Evolutionary conservation across 2,329 filamentous ascomycete species (phyloP), one percentile per base, ranked within the genome.

Genomic region (Fusarium sp.): DNA sequence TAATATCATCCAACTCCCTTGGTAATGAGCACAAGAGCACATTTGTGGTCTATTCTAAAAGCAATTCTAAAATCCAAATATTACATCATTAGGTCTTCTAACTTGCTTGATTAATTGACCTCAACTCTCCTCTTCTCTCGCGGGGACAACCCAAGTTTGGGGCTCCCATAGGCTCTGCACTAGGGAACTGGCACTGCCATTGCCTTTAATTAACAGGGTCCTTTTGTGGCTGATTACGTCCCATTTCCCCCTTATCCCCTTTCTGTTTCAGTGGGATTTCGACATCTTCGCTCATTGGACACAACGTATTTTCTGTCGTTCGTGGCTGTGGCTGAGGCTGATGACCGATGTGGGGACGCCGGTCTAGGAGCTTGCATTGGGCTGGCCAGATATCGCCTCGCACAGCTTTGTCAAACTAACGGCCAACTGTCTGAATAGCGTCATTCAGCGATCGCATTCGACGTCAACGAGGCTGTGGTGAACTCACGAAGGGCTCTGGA

Each of bases 171-270:
- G 24, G 7, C 42, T 36, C 33, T 59, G 24, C 31, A 64, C 72
- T 68, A 54, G 56, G 51, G 51, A 55, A 41, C 31, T 44, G 51
- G 69, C 36, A 33, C 55, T 72, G 58, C 68, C 39, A 39, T 45
- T 45, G 39, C 63, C 68, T 61, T 70, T 52, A 65, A 76, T 75
- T 59, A 58, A 47, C 59, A 76, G 76, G 73, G 74, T 77, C 70
- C 52, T 69, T 13, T 59, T 77, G 75, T 78, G 76, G 76, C 76
- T 78, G 65, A 61, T 66, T 51, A 38, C 63, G 13, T 52, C 55
- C 62, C 59, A 57, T 57, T 33, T 39, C 48, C 63, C 68, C 69
- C 28, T 54, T 75, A 72, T 66, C 72, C 60, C 44, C 47, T 45
- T 62, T 52, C 41, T 35, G 62, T n/a, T 42, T 3, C 47, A 51